A percentile compares a stretch with the other conserved stretches of the same genome.
Evolutionary conservation across 2,329 filamentous ascomycete species (phyloP).

Genomic region (Scedosporium boydii): DNA sequence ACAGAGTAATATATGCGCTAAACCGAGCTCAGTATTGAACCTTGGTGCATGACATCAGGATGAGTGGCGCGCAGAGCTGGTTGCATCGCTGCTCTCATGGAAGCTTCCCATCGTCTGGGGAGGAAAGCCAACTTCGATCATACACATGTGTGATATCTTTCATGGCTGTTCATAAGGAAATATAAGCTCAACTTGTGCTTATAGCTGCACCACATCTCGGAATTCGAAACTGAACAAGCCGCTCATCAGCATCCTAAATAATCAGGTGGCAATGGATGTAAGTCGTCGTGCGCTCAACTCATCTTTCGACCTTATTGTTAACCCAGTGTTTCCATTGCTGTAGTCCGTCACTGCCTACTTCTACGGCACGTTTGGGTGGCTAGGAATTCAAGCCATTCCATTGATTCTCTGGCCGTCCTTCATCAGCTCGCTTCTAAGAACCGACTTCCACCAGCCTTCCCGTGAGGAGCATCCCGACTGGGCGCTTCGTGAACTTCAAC

Average conservation of each 20-base stretch:
- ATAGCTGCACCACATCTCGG: no score
- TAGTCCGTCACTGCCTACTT: conserved; percentile 41
- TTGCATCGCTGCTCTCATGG: no score
- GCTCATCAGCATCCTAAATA: background rate
- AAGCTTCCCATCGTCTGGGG: no score
- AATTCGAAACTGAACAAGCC: background rate
- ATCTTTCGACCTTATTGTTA: background rate
- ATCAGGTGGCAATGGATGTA: conserved; percentile 18
- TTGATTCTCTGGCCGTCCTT: conserved; percentile 38
- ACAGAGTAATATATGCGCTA: no score
- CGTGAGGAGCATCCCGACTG: conserved; percentile 14
- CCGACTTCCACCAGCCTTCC: conserved; percentile 20
- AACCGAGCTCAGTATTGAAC: no score
- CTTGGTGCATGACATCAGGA: no score
- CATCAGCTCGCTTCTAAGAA: conserved; percentile 32
- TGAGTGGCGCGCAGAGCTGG: no score
- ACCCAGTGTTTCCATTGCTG: background rate
- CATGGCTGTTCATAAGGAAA: no score
- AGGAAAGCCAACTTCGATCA: no score
- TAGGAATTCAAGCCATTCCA: conserved; percentile 35
- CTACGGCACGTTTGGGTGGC: conserved; percentile 42
- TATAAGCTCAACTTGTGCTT: background rate
- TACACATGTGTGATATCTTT: no score
- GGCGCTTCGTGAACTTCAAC: background rate
- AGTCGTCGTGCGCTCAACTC: background rate